Base-by-base conservation (phyloP, 2,329 filamentous ascomycete species). In the Fusarium udum region DNA sequence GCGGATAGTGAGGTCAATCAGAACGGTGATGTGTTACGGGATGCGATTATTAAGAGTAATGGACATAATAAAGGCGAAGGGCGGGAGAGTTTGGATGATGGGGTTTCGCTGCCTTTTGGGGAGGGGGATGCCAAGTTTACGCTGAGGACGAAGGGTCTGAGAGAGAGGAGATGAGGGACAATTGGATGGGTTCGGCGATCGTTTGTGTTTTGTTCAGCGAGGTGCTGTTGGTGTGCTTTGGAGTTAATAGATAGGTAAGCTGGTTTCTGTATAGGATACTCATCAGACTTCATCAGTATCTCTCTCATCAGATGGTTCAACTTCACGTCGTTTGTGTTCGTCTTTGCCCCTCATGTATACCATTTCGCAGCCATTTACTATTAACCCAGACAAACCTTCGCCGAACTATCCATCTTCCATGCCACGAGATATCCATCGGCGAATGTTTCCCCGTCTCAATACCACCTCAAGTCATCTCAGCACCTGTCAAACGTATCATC, bases 91-190 rank as follows among this genome's bases (percentile, higher is more conserved):
- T 60, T 76, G 0, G 75, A 77, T 20, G 74, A 76, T 26, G 65
- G 69, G 5, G 64, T 85, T 14, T 73, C 78, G 3, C 67, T 88
- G 34, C 86, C 86, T 7, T 89, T 89, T 79, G 83, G 80, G 0
- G 85, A 86, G 45, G 79, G 75, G 3, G 82, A 84, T 51, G 79
- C 81, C 6, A 87, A 84, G 74, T 81, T 90, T 58, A 88, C 86
- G 10, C 73, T 90, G 39, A 79, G 88, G 64, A 90, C 88, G 0
- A 90, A 89, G 77, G 88, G 88, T 1, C 65, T 90, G 75, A 82
- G 88, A 45, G 88, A 90, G 79, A 71, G 72, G 43, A 77, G 57
- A 75, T 39, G 7, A 34, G 24, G 16, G 32, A 57, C 48, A 26
- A 10, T 36, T 18, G n/a, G 15, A 10, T n/a, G 14, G 4, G 49